These are phyloP conservation scores for Furcasterigmium sp. DNA, from an alignment of 2,329 filamentous ascomycete species.

Conservation along the genomic window DNA sequence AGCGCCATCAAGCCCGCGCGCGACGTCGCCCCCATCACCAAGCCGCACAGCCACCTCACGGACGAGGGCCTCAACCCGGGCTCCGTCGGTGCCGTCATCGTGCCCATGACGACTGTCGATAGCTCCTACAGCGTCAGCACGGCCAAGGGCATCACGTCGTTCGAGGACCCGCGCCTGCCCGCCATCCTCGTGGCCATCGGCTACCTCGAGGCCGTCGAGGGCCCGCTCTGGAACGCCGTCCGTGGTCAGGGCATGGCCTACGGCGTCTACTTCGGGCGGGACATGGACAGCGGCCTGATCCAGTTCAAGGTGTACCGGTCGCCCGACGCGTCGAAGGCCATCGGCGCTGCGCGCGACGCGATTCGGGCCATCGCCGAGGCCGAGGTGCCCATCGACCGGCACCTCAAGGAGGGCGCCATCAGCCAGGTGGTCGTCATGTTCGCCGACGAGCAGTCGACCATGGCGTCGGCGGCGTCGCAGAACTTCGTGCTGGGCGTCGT, in stretches of 20 bases:
- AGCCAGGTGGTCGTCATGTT: slow-evolving; percentile 82
- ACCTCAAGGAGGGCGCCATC: slow-evolving; percentile 84
- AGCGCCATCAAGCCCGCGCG: slow-evolving; percentile 42
- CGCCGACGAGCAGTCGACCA: slow-evolving; percentile 84
- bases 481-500: slow-evolving; percentile 83
- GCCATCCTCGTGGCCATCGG: slow-evolving; percentile 82
- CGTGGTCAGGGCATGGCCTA: slow-evolving; percentile 93
- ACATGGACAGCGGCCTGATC: slow-evolving; percentile 73
- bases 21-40: slow-evolving; percentile 64
- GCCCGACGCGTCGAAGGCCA: slow-evolving; percentile 83
- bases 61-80: slow-evolving; percentile 71
- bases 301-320: slow-evolving; percentile 87
- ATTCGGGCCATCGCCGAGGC: slow-evolving; percentile 72
- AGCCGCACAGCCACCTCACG: slow-evolving; percentile 66
- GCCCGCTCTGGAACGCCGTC: slow-evolving; percentile 88
- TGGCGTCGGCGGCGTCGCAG: slow-evolving; percentile 73
- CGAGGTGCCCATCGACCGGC: slow-evolving; percentile 65
- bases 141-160: slow-evolving; percentile 67
- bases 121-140: slow-evolving; percentile 82
- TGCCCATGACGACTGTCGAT: slow-evolving; percentile 89
- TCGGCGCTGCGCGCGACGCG: slow-evolving; percentile 68
- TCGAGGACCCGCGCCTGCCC: slow-evolving; percentile 71
- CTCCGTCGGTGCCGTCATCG: slow-evolving; percentile 65
- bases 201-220: slow-evolving; percentile 90
- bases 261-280: slow-evolving; percentile 72